A percentile compares a stretch with the other conserved stretches of the same genome.
These are phyloP conservation scores for Candida khao-thaluensis DNA, from an alignment of 805 yeast species.

Conservation along the genomic window DNA sequence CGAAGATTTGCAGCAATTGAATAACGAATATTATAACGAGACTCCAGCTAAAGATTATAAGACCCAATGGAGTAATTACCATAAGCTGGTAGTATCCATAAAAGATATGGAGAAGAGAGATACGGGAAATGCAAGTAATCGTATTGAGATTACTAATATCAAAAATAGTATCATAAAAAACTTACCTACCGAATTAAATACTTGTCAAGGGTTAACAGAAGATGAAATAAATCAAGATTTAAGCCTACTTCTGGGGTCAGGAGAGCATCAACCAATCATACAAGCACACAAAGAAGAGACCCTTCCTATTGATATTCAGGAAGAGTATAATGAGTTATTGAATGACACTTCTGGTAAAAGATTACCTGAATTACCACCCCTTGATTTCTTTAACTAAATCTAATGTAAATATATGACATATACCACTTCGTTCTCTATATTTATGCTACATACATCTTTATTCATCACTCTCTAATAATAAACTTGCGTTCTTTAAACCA, in stretches of 20 bases:
- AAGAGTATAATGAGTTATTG: slow-evolving; percentile 5
- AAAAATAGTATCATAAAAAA: slow-evolving; percentile 16
- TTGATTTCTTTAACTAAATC: background rate
- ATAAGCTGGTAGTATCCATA: slow-evolving; percentile 10
- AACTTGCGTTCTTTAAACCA: slow-evolving; percentile 78
- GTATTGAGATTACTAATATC: slow-evolving; percentile 21
- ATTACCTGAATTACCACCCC: slow-evolving; percentile 3
- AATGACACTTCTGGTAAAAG: background rate
- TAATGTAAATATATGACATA: background rate
- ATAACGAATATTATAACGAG: slow-evolving; percentile 30
- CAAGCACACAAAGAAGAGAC: too few relatives aligned
- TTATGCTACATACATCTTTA: too few relatives aligned
- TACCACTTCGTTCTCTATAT: background rate
- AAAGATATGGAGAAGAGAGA: slow-evolving; percentile 1
- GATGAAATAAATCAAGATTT: slow-evolving; percentile 27
- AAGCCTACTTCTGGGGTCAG: slow-evolving; percentile 2
- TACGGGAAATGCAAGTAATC: background rate
- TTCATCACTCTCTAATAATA: slow-evolving; percentile 63
- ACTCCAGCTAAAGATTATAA: slow-evolving; percentile 12
- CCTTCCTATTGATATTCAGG: slow-evolving; percentile 3
- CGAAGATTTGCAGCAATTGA: slow-evolving; percentile 26
- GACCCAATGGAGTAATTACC: slow-evolving; percentile 14
- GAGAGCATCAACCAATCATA: too few relatives aligned
- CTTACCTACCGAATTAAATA: slow-evolving; percentile 12
- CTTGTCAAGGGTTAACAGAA: slow-evolving; percentile 22